Conservation (phyloP, 1,284 basidiomycete genomes). For the Laetiporus sulphureus region DNA sequence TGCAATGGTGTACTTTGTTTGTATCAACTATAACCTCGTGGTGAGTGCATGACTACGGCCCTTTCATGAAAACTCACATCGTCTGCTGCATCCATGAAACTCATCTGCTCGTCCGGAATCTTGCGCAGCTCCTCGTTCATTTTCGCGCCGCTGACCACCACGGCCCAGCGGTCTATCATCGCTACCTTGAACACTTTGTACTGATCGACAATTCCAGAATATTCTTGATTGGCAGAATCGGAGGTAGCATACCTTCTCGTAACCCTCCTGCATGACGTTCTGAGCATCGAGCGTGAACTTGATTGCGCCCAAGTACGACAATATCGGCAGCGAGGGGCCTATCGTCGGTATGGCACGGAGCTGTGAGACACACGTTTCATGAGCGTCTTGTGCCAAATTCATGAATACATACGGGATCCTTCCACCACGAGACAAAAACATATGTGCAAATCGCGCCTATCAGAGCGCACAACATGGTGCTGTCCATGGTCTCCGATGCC, state of each 20-base stretch:
- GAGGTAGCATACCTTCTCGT: constrained; percentile 25
- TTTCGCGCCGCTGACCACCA: constrained; percentile 20
- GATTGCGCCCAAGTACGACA: constrained; percentile 28
- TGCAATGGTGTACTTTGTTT: constrained; percentile 20
- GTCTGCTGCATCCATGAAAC: constrained; percentile 20
- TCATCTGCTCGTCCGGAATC: constrained; percentile 25
- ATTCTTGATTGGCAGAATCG: background rate
- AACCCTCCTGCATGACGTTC: constrained; percentile 31
- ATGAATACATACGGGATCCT: background rate
- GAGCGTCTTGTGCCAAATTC: background rate
- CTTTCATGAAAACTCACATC: constrained; percentile 17
- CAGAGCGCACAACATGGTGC: background rate
- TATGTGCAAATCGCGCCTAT: background rate
- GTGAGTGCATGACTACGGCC: background rate
- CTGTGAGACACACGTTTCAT: background rate
- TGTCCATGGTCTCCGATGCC: too few relatives aligned
- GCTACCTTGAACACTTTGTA: constrained; percentile 29
- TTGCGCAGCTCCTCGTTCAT: constrained; percentile 25
- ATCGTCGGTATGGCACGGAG: constrained; percentile 27
- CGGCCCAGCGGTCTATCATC: constrained; percentile 27
- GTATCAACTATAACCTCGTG: constrained; percentile 14
- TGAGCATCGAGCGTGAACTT: constrained; percentile 26
- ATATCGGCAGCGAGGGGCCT: constrained; percentile 27
- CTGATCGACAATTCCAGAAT: constrained; percentile 2
- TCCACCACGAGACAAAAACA: background rate